phyloP scores from a whole-genome alignment of 768 basidiomycete genomes.

The Kwoniella europaea region DNA sequence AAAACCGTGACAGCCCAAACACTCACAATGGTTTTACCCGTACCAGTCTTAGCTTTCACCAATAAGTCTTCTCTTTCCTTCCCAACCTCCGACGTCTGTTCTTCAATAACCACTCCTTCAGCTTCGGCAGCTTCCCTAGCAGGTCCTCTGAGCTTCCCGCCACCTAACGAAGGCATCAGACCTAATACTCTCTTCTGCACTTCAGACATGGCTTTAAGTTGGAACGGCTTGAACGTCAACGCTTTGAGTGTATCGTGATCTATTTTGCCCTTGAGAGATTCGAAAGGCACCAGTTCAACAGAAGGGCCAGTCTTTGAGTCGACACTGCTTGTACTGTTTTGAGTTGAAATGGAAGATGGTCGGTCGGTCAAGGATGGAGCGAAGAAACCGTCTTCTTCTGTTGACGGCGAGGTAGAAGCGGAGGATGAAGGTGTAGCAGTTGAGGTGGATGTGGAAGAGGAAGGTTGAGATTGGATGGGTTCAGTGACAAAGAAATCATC shows the following conservation, averaged over 20 bases:
- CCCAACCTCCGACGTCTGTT: background rate
- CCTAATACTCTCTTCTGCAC: constrained; percentile 81
- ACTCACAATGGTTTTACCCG: constrained; percentile 75
- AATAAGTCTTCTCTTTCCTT: constrained; percentile 67
- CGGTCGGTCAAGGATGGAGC: constrained; percentile 19
- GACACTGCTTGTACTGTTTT: background rate
- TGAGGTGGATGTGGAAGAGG: constrained; percentile 5
- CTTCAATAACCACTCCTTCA: constrained; percentile 19
- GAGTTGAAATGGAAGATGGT: background rate
- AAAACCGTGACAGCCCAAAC: background rate
- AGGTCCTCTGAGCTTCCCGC: constrained; percentile 38
- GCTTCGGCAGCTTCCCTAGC: constrained; percentile 38
- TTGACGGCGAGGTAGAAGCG: background rate
- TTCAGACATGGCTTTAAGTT: constrained; percentile 72
- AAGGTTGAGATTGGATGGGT: background rate
- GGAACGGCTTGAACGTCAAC: constrained; percentile 69
- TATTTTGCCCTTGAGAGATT: constrained; percentile 56
- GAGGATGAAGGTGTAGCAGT: constrained; percentile 5
- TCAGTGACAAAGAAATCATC: constrained; percentile 29
- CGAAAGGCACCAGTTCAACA: constrained; percentile 51
- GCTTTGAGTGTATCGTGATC: constrained; percentile 63
- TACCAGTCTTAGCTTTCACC: constrained; percentile 85
- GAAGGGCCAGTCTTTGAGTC: constrained; percentile 13
- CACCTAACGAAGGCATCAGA: constrained; percentile 70
- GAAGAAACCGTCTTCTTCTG: constrained; percentile 22